Conservation (phyloP, 352 stramenopile species). For the Globisporangium megalacanthum region DNA sequence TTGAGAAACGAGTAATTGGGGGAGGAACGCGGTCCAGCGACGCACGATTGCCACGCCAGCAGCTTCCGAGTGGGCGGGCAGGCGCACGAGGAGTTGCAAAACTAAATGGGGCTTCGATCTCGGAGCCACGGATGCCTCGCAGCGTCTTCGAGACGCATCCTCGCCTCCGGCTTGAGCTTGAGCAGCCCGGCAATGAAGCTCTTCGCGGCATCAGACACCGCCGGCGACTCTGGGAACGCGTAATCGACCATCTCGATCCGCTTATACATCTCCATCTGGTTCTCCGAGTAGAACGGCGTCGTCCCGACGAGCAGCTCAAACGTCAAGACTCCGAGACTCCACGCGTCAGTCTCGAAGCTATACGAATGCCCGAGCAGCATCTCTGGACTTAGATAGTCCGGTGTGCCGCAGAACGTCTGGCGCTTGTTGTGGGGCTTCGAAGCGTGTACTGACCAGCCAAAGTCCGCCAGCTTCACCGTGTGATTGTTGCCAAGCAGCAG, state of each 20-base stretch:
- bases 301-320: slow-evolving; percentile 76
- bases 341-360: slow-evolving; percentile 65
- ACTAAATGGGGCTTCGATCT: slow-evolving; percentile 27
- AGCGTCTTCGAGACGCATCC: slow-evolving; percentile 58
- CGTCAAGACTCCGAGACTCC: slow-evolving; percentile 79
- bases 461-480: slow-evolving; percentile 84
- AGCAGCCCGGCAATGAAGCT: slow-evolving; percentile 61
- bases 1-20: slow-evolving; percentile 11
- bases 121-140: slow-evolving; percentile 57
- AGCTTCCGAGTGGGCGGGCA: not conserved
- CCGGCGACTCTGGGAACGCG: slow-evolving; percentile 38
- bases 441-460: slow-evolving; percentile 82
- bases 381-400: slow-evolving; percentile 83
- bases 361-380: slow-evolving; percentile 65
- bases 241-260: slow-evolving; percentile 58
- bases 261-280: slow-evolving; percentile 82
- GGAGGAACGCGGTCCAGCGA: not conserved
- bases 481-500: slow-evolving; percentile 68
- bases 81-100: not conserved
- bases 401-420: slow-evolving; percentile 79
- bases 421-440: slow-evolving; percentile 49
- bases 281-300: slow-evolving; percentile 78
- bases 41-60: not conserved
- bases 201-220: slow-evolving; percentile 50
- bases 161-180: slow-evolving; percentile 40